Base-by-base conservation (phyloP, 129 eudicot species). In the Solidago caesia region DNA sequence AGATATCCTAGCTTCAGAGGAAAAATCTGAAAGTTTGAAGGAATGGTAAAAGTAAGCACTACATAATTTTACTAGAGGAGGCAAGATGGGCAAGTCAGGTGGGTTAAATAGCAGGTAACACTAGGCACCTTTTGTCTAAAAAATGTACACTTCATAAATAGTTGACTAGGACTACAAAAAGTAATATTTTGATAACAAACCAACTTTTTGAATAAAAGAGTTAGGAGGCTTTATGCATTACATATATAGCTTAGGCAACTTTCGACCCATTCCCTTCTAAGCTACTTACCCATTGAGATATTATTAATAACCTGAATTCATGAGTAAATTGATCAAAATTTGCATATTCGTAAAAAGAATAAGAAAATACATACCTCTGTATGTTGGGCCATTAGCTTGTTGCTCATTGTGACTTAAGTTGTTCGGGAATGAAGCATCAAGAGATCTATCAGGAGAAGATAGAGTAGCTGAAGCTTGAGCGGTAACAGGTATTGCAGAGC, bases 381-480 rank as follows among this genome's bases (percentile, higher is more conserved):
- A 78, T 41, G 82, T 56, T 2, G 59, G 21, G 59, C 66, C 80
- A 81, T 74, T 73, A 44, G 79, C 79, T 39, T 64, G 76, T 21
- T 44, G 78, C 26, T 57, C 82, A 48, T 46, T 60, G 68, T 82
- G 75, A 59, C 71, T 72, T 44, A 78, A 65, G 62, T 77, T 88
- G 60, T 81, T 79, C 10, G 73, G 64, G 62, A 64, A 55, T 48
- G 48, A 45, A 60, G 64, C 2, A 27, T 79, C 67, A 11, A 39
- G 63, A 67, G 80, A 75, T 70, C 72, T 82, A 42, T 77, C 80
- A 60, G 77, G 77, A 48, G 79, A 82, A 71, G 79, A 41, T 73
- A 80, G 67, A 10, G 77, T 33, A 75, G 60, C 56, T 25, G 77
- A 76, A 72, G 74, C 83, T 75, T 77, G 64, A 75, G 85, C 68